A percentile compares a stretch with the other conserved stretches of the same genome.
Evolutionary conservation across 2,329 filamentous ascomycete species (phyloP).

Genomic region (Penicillium digitatum): DNA sequence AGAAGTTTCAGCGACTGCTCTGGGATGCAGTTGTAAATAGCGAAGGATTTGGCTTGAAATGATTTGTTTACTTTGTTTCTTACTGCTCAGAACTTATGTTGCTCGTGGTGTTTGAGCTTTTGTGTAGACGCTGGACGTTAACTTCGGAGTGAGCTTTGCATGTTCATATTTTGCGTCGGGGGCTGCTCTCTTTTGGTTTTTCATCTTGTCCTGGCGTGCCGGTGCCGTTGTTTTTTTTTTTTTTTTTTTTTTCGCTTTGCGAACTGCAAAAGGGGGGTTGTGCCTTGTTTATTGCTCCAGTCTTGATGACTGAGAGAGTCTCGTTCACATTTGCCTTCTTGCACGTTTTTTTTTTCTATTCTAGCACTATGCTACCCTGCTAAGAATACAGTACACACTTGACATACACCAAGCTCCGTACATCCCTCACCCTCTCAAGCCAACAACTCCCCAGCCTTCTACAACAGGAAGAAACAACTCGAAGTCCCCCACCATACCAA

Average conservation of each 20-base stretch:
- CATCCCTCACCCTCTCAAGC: not conserved
- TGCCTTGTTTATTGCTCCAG: not conserved
- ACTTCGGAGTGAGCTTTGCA: not conserved
- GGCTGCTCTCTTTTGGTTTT: not conserved
- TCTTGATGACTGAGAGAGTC: not conserved
- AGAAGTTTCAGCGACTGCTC: constrained; percentile 66
- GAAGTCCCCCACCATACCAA: constrained; percentile 44
- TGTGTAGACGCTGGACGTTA: constrained; percentile 12
- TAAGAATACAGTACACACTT: not conserved
- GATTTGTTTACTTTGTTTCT: not conserved
- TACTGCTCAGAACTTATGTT: not conserved
- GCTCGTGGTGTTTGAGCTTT: constrained; percentile 1
- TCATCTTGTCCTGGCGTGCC: not conserved
- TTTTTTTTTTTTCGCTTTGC: no score
- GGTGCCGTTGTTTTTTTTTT: not conserved
- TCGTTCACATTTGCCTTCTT: not conserved
- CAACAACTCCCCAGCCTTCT: constrained; percentile 21
- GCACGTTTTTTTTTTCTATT: not conserved
- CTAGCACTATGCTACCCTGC: not conserved
- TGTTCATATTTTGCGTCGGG: not conserved
- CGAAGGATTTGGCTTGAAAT: constrained; percentile 84
- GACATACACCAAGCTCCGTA: not conserved
- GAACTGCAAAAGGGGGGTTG: not conserved
- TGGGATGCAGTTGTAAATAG: constrained; percentile 87
- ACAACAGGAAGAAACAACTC: constrained; percentile 40